A percentile compares a stretch with the other conserved stretches of the same genome.
Conservation (phyloP, 768 basidiomycete species). For the Pisolithus marmoratus region DNA sequence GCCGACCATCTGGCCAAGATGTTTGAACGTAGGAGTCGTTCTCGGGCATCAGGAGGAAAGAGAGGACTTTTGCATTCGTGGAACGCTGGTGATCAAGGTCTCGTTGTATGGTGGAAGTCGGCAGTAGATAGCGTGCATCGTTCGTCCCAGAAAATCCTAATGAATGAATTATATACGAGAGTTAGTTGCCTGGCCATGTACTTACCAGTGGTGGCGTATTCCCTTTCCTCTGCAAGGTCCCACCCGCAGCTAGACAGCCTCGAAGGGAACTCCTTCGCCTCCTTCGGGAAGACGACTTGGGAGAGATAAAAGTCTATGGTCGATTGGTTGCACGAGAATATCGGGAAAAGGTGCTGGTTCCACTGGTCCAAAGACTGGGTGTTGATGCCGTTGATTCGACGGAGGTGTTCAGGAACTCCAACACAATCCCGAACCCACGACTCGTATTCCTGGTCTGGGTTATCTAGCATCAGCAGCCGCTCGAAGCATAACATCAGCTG, state of each 20-base stretch:
- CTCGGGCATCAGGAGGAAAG: slow-evolving; percentile 20
- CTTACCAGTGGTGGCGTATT: slow-evolving; percentile 12
- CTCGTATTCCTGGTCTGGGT: slow-evolving; percentile 28
- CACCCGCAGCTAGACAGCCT: slow-evolving; percentile 32
- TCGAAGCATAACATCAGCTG: slow-evolving; percentile 28
- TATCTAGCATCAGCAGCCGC: slow-evolving; percentile 21
- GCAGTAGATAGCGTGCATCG: slow-evolving; percentile 31
- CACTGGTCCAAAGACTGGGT: slow-evolving; percentile 25
- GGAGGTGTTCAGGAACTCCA: slow-evolving; percentile 16
- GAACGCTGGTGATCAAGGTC: slow-evolving; percentile 33
- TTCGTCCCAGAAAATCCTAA: slow-evolving; percentile 40
- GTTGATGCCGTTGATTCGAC: slow-evolving; percentile 17
- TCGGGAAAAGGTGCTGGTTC: slow-evolving; percentile 17
- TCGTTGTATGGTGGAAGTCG: slow-evolving; percentile 6
- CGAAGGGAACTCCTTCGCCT: slow-evolving; percentile 30
- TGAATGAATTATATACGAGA: neutral
- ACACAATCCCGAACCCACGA: slow-evolving; percentile 22
- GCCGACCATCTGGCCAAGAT: slow-evolving; percentile 22
- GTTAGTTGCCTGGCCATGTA: neutral
- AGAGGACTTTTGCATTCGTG: slow-evolving; percentile 38
- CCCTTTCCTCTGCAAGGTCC: slow-evolving; percentile 30
- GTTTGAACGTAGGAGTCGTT: slow-evolving; percentile 28
- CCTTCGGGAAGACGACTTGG: slow-evolving; percentile 32
- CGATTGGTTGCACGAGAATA: slow-evolving; percentile 23
- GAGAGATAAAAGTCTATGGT: slow-evolving; percentile 34